Conservation (phyloP, 441 rosid genomes). For the Lepidium campestre region DNA sequence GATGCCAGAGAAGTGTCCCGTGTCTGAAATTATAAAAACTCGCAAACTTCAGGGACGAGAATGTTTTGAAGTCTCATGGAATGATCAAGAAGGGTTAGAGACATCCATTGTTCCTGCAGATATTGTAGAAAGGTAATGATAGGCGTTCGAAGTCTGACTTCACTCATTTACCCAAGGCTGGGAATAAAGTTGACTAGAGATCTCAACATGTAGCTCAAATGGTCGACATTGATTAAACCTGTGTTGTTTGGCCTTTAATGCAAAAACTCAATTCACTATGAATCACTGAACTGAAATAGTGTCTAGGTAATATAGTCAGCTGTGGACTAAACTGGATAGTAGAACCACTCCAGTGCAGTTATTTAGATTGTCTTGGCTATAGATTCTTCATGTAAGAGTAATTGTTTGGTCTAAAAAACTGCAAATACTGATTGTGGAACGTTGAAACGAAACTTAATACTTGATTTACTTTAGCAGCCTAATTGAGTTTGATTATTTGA, state of each 20-base stretch:
- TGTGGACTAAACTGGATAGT: not conserved
- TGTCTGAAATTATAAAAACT: constrained; percentile 56
- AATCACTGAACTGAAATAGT: not conserved
- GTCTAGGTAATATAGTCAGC: not conserved
- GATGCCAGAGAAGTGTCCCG: constrained; percentile 72
- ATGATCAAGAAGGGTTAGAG: constrained; percentile 50
- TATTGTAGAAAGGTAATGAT: constrained; percentile 64
- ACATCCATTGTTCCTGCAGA: constrained; percentile 71
- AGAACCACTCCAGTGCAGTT: not conserved
- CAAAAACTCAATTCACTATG: not conserved
- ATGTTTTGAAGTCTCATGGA: constrained; percentile 79
- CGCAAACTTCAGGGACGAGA: constrained; percentile 67
- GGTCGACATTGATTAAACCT: not conserved
- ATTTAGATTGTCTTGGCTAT: not conserved
- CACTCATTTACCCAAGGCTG: not conserved
- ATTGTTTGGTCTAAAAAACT: not conserved
- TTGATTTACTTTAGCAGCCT: not conserved
- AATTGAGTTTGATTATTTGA: not conserved
- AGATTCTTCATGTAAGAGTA: not conserved
- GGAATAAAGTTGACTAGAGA: not conserved
- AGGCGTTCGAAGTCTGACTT: not conserved
- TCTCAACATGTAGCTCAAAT: not conserved
- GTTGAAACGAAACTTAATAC: not conserved
- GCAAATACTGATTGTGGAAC: not conserved
- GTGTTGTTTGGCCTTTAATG: not conserved